Percentiles rank a stretch among this genome's conserved stretches.
Evolutionary conservation across 1,139 yeast genomes (phyloP).

Genomic region (Protomyces inouyei): DNA sequence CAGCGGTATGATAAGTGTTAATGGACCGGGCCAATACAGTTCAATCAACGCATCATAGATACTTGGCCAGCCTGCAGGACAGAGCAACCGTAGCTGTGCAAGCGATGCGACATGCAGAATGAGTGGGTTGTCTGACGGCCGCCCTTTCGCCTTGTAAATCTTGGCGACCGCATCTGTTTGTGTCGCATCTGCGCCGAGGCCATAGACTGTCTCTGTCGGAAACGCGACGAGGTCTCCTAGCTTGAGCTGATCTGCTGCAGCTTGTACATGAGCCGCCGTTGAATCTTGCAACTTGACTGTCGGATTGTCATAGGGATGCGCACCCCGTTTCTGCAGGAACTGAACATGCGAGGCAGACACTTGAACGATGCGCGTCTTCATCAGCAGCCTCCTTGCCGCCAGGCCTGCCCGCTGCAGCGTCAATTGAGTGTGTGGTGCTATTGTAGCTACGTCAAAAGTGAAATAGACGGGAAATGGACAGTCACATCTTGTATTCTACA

Average conservation of each 20-base stretch:
- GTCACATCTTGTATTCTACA: neutral
- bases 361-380: neutral
- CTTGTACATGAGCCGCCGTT: conserved; percentile 2
- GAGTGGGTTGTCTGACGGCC: conserved; percentile 93
- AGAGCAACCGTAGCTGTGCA: conserved; percentile 60
- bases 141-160: conserved; percentile 79
- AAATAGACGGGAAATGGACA: neutral
- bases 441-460: no score
- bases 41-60: conserved; percentile 59
- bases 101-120: conserved; percentile 82
- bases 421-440: no score
- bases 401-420: neutral
- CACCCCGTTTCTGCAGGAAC: neutral
- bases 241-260: conserved; percentile 15
- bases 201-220: conserved; percentile 96
- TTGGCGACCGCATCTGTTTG: conserved; percentile 65
- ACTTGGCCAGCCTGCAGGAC: conserved; percentile 52
- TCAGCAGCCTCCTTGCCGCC: neutral
- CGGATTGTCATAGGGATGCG: conserved; percentile 25
- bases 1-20: conserved; percentile 72
- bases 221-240: conserved; percentile 55
- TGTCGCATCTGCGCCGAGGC: conserved; percentile 83
- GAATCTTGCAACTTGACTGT: conserved; percentile 6
- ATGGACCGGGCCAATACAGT: conserved; percentile 92
- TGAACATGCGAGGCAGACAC: neutral